phyloP scores from a whole-genome alignment of 495 filamentous ascomycete species.

The Aspergillus nidulans region DNA sequence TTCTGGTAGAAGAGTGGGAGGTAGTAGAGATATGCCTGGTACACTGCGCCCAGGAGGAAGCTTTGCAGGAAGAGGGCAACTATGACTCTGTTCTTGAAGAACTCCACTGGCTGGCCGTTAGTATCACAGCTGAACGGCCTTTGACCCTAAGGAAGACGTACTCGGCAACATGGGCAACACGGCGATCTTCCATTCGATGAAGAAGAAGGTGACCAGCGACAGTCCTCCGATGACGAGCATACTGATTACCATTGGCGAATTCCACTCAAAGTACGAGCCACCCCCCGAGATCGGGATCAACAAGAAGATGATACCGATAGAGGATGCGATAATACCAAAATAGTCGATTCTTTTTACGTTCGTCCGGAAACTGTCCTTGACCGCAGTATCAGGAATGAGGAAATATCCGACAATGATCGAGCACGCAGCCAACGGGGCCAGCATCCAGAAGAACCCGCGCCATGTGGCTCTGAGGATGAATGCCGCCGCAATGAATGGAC shows the following conservation, averaged over 20 bases:
- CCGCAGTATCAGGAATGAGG: constrained; percentile 39
- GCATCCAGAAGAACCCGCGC: constrained; percentile 48
- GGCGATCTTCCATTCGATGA: constrained; percentile 57
- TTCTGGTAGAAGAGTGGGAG: constrained; percentile 53
- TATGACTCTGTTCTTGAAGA: constrained; percentile 54
- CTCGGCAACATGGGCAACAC: constrained; percentile 56
- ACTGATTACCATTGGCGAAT: constrained; percentile 56
- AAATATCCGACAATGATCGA: constrained; percentile 40
- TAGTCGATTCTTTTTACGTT: constrained; percentile 55
- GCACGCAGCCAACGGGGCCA: constrained; percentile 37
- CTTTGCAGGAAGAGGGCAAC: constrained; percentile 53
- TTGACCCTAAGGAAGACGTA: constrained; percentile 22
- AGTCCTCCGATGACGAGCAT: constrained; percentile 54
- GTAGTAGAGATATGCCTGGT: constrained; percentile 53
- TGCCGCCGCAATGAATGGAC: constrained; percentile 42
- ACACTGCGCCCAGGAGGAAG: constrained; percentile 56
- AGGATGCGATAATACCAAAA: constrained; percentile 46
- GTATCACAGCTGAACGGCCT: background rate
- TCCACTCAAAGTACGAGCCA: constrained; percentile 57
- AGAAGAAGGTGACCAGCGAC: constrained; percentile 43
- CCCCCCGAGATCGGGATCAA: constrained; percentile 62
- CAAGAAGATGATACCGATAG: constrained; percentile 51
- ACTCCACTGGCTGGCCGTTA: constrained; percentile 33
- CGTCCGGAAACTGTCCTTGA: constrained; percentile 29
- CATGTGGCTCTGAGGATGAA: constrained; percentile 43